Evolutionary conservation across 2,329 filamentous ascomycete genomes (phyloP).

Genomic region (Emmonsia crescens): DNA sequence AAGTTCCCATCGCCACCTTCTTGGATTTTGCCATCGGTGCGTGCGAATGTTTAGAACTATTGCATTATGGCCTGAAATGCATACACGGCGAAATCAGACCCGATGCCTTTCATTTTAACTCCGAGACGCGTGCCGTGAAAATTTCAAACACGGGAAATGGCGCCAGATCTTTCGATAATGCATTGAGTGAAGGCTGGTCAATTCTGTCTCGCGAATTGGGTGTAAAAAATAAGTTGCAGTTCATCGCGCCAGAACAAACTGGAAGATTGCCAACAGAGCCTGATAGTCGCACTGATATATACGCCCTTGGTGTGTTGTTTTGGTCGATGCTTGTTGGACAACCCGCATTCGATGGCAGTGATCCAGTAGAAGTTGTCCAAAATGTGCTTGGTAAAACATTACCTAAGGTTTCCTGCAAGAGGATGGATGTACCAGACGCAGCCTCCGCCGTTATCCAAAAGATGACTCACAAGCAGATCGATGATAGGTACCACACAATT

Average conservation of each 20-base stretch:
- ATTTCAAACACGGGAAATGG: slow-evolving; percentile 81
- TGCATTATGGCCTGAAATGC: slow-evolving; percentile 80
- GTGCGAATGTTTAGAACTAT: slow-evolving; percentile 70
- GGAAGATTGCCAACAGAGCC: slow-evolving; percentile 87
- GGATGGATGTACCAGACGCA: slow-evolving; percentile 74
- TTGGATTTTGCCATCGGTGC: slow-evolving; percentile 87
- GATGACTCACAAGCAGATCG: slow-evolving; percentile 80
- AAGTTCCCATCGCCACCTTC: slow-evolving; percentile 64
- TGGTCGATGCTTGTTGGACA: slow-evolving; percentile 75
- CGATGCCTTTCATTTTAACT: slow-evolving; percentile 81
- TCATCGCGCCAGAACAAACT: slow-evolving; percentile 90
- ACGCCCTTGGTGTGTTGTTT: slow-evolving; percentile 79
- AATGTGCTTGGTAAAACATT: slow-evolving; percentile 72
- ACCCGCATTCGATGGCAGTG: slow-evolving; percentile 67
- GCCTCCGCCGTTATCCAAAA: slow-evolving; percentile 76
- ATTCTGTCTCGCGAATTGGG: slow-evolving; percentile 71
- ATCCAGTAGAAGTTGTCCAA: slow-evolving; percentile 82
- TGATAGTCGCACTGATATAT: slow-evolving; percentile 85
- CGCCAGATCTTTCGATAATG: slow-evolving; percentile 78
- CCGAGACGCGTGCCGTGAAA: slow-evolving; percentile 59
- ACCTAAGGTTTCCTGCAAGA: slow-evolving; percentile 61
- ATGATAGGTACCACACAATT: slow-evolving; percentile 80
- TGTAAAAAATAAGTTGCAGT: slow-evolving; percentile 79
- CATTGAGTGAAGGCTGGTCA: slow-evolving; percentile 80
- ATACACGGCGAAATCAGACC: slow-evolving; percentile 85